phyloP scores from a whole-genome alignment of 805 yeast species.

The Metschnikowia aberdeeniae region DNA sequence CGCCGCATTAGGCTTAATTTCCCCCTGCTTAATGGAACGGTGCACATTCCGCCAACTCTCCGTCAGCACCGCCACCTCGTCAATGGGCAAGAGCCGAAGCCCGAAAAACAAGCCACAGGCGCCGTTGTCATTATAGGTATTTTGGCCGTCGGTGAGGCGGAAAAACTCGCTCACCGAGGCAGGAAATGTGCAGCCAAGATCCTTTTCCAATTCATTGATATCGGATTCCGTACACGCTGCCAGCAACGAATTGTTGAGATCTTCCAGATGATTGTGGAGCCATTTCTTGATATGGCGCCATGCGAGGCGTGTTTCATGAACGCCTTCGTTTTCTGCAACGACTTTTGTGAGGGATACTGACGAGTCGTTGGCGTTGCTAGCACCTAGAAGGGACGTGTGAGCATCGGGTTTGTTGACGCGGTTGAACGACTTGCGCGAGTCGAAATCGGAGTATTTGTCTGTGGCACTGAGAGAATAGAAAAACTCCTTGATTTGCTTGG shows the following conservation, averaged over 20 bases:
- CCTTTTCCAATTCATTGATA: slow-evolving; percentile 77
- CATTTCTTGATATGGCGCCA: slow-evolving; percentile 90
- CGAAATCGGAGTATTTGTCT: slow-evolving; percentile 68
- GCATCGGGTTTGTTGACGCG: slow-evolving; percentile 40
- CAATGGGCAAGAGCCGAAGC: slow-evolving; percentile 71
- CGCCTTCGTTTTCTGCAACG: slow-evolving; percentile 53
- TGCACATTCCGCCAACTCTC: slow-evolving; percentile 81
- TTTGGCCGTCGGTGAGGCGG: slow-evolving; percentile 86
- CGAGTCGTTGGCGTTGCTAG: slow-evolving; percentile 27
- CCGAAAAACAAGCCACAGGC: slow-evolving; percentile 75
- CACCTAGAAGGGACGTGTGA: slow-evolving; percentile 27
- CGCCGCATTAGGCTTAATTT: background rate
- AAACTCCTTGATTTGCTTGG: slow-evolving; percentile 51
- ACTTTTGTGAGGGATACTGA: slow-evolving; percentile 14
- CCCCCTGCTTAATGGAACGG: slow-evolving; percentile 23
- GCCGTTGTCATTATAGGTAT: slow-evolving; percentile 61
- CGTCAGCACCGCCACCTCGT: slow-evolving; percentile 75
- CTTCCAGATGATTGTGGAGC: slow-evolving; percentile 76
- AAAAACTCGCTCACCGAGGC: slow-evolving; percentile 76
- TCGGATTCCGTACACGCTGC: slow-evolving; percentile 80
- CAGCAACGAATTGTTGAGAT: slow-evolving; percentile 71
- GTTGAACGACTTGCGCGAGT: slow-evolving; percentile 44
- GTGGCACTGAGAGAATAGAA: slow-evolving; percentile 60
- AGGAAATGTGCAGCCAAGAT: slow-evolving; percentile 71
- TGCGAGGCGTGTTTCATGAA: slow-evolving; percentile 69